Conservation (phyloP, 1,284 basidiomycete species). For the Ustilago loliicola region DNA sequence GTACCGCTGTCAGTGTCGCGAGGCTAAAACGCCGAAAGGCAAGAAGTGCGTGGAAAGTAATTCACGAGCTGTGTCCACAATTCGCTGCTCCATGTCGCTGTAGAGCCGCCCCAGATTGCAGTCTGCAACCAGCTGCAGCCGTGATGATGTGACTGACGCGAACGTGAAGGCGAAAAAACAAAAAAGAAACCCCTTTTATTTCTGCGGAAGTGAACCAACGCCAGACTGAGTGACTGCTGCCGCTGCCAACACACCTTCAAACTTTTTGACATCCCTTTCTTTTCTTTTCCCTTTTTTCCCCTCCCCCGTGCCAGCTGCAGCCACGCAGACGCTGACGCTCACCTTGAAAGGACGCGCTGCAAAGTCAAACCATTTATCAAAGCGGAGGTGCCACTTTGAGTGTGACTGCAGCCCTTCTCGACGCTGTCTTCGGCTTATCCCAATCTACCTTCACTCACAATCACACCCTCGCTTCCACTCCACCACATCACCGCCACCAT, state of each 20-base stretch:
- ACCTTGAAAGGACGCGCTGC: not conserved
- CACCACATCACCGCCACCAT: not conserved
- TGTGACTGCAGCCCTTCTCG: not conserved
- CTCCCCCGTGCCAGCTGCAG: not conserved
- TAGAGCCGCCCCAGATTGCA: not conserved
- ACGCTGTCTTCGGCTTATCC: not conserved
- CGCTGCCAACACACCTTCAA: not conserved
- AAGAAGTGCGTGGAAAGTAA: not conserved
- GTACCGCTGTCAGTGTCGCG: not conserved
- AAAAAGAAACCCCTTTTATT: too few relatives aligned
- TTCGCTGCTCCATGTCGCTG: too few relatives aligned
- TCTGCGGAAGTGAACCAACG: too few relatives aligned
- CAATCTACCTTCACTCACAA: not conserved
- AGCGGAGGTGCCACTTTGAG: not conserved
- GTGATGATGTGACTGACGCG: not conserved
- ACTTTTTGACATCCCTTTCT: not conserved
- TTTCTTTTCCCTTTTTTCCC: not conserved
- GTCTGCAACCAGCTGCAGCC: not conserved
- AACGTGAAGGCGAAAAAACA: not conserved
- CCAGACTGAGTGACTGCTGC: too few relatives aligned
- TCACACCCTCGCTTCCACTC: too few relatives aligned
- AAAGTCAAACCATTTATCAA: constrained; percentile 3
- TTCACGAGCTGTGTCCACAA: not conserved
- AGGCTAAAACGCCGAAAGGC: not conserved
- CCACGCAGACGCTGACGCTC: not conserved